phyloP scores from a whole-genome alignment of 2,329 filamentous ascomycete species.

The Talaromyces marneffei region DNA sequence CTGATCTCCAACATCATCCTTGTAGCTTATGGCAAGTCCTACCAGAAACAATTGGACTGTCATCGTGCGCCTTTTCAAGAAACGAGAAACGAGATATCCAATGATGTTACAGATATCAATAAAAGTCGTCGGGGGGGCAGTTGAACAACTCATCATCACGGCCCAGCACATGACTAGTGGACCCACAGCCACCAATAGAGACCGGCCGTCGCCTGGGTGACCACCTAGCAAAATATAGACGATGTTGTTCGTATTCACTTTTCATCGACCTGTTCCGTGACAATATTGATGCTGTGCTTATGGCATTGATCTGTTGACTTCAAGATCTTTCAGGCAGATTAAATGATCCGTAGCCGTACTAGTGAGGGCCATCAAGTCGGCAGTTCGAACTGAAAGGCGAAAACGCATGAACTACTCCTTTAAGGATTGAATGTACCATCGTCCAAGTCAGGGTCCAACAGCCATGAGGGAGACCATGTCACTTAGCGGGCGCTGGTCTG shows the following conservation, averaged over 20 bases:
- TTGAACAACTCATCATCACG: constrained; percentile 15
- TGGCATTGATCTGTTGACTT: not conserved
- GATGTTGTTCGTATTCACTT: not conserved
- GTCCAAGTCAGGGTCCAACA: not conserved
- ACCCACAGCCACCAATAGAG: constrained; percentile 13
- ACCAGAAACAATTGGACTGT: not conserved
- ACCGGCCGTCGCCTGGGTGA: constrained; percentile 11
- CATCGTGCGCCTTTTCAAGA: not conserved
- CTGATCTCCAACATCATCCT: not conserved
- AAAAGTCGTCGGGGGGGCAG: constrained; percentile 3
- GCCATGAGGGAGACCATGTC: not conserved
- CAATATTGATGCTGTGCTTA: not conserved
- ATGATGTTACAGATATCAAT: constrained; percentile 6
- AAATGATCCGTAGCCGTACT: not conserved
- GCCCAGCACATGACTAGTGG: constrained; percentile 14
- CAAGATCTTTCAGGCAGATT: not conserved
- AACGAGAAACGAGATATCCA: not conserved
- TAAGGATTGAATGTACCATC: not conserved
- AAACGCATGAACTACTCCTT: not conserved
- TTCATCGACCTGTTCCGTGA: not conserved
- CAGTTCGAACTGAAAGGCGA: not conserved
- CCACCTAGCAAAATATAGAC: not conserved
- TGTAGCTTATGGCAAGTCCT: not conserved
- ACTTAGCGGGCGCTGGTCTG: not conserved
- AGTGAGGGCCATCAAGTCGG: not conserved